A percentile compares a stretch with the other conserved stretches of the same genome.
Conservation (phyloP, 768 basidiomycete genomes). For the Ramaria sp. region DNA sequence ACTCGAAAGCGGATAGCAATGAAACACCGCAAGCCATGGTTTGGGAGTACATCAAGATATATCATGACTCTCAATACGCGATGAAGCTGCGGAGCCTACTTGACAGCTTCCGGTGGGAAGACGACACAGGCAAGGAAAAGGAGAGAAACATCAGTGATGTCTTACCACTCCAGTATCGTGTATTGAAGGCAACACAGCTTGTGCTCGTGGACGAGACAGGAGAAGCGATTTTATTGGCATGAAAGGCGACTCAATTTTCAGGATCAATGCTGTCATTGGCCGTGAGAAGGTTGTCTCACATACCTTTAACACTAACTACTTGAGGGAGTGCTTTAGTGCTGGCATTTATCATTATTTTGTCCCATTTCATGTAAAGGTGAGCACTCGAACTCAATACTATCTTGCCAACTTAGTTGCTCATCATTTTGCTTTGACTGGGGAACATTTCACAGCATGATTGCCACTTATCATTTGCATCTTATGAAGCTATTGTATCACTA, state of each 20-base stretch:
- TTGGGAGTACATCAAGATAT: slow-evolving; percentile 9
- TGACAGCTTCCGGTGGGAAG: slow-evolving; percentile 4
- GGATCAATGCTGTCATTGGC: no score
- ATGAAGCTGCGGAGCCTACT: slow-evolving; percentile 5
- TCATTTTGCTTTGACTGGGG: background rate
- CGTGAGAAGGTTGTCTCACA: no score
- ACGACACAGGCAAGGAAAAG: background rate
- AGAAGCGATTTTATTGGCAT: slow-evolving; percentile 2
- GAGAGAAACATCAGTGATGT: background rate
- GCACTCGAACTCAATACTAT: background rate
- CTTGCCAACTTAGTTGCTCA: no score
- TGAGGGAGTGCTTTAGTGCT: no score
- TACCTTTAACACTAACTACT: no score
- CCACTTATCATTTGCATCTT: no score
- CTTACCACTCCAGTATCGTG: background rate
- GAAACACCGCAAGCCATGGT: background rate
- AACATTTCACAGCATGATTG: background rate
- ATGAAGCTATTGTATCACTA: no score
- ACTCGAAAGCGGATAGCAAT: background rate
- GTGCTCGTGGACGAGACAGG: slow-evolving; percentile 7
- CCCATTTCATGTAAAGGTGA: background rate
- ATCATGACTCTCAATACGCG: slow-evolving; percentile 5
- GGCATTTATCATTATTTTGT: background rate
- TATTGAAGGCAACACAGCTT: background rate
- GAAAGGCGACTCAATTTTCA: background rate